These are phyloP conservation scores for Geranium rotundifolium DNA, from an alignment of 345 rosid species.

Conservation along the genomic window DNA sequence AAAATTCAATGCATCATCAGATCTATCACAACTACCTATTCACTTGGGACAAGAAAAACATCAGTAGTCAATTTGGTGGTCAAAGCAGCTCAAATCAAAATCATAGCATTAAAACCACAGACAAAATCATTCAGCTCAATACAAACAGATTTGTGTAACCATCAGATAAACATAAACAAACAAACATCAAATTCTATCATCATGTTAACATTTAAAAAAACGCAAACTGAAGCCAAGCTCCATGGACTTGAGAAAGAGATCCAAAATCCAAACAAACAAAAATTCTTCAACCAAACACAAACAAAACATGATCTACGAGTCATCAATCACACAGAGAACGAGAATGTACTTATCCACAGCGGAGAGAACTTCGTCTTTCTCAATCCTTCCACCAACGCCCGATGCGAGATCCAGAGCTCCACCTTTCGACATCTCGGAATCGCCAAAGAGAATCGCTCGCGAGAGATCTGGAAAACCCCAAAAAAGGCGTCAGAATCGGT, in stretches of 20 bases:
- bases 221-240: too few relatives aligned
- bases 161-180: too few relatives aligned
- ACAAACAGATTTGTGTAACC: too few relatives aligned
- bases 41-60: background rate
- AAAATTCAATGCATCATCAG: background rate
- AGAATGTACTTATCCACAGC: constrained; percentile 65
- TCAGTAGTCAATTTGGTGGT: background rate
- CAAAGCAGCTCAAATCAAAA: background rate
- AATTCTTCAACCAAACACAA: background rate
- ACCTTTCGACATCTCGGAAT: constrained; percentile 37
- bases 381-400: constrained; percentile 82
- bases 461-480: constrained; percentile 11
- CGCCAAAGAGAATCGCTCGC: background rate
- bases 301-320: background rate
- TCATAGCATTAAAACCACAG: background rate
- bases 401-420: constrained; percentile 85
- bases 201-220: too few relatives aligned
- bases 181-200: too few relatives aligned
- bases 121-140: too few relatives aligned
- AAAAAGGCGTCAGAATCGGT: background rate
- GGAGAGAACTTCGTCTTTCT: constrained; percentile 62
- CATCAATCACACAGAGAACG: background rate
- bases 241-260: background rate
- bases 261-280: background rate
- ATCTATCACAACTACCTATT: background rate